Evolutionary conservation across 139 green algal species (phyloP), one percentile per base, ranked within the genome.

Genomic region (Tetraselmis striata): DNA sequence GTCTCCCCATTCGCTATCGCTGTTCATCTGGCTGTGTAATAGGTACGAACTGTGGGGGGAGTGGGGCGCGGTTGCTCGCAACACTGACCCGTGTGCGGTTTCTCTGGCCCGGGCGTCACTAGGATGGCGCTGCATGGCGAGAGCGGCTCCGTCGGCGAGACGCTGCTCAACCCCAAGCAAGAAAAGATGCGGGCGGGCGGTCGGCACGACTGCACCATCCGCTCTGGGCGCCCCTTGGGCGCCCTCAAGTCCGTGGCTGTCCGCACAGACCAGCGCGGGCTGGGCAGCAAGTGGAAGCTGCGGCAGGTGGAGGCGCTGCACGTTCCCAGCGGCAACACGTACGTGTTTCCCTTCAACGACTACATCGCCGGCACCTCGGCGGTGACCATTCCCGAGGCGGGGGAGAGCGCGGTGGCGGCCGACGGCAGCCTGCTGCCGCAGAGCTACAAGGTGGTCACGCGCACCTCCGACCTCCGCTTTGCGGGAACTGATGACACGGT

Each of bases 401-500:
- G 45, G 5, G 45, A 5, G 45, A 67, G 18, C 11, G 45, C 45
- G 18, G 45, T 67, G 5, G 45, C 11, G 45, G 5, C 45, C 11
- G 45, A 67, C 45, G 45, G 45, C 5, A 18, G 18, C 45, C 45
- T 67, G 45, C 45, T 67, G 45, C 45, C 45, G 5, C 45, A 67
- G 45, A 5, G 45, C 45, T 67, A 67, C 45, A 67, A 67, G 45
- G 45, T 67, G 5, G 45, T 67, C 45, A 67, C 45, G 45, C 59
- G 79, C 89, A 89, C 29, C 30, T 84, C 59, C 2, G 82, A 86
- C 59, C 29, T 87, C 45, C 76, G 82, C 0, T 87, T 81, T 78
- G 83, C 85, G 28, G 81, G 85, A 77, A 92, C 91, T 0, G 89
- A 95, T 79, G 89, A 84, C 58, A 91, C 90, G 77, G 87, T 92